These are phyloP conservation scores for Castanea mollissima DNA, from an alignment of 306 rosid genomes.

Conservation along the genomic window DNA sequence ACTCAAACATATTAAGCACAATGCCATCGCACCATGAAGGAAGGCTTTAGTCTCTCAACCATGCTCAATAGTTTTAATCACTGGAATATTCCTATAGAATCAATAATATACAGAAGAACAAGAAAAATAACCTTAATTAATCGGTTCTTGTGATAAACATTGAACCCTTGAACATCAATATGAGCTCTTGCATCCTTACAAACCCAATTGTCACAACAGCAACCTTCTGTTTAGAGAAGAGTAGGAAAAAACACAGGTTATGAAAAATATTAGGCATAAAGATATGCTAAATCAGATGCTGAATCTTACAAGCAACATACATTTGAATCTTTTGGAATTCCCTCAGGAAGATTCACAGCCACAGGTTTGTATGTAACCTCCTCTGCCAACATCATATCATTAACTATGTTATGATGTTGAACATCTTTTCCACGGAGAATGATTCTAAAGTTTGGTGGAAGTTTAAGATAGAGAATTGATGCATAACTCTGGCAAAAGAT, in stretches of 20 bases:
- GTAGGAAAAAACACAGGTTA: background rate
- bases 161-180: slow-evolving; percentile 17
- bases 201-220: slow-evolving; percentile 8
- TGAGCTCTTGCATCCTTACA: slow-evolving; percentile 9
- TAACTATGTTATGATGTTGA: slow-evolving; percentile 1
- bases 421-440: slow-evolving; percentile 10
- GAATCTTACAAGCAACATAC: background rate
- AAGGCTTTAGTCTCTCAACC: too few relatives aligned
- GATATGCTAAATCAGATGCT: background rate
- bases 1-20: too few relatives aligned
- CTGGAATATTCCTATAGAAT: background rate
- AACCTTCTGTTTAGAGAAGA: background rate
- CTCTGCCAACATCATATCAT: background rate
- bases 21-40: too few relatives aligned
- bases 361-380: slow-evolving; percentile 4
- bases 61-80: background rate
- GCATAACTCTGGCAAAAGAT: slow-evolving; percentile 10
- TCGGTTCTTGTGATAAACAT: slow-evolving; percentile 15
- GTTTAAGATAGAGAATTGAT: slow-evolving; percentile 10
- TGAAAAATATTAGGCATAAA: background rate
- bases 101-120: background rate
- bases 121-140: slow-evolving; percentile 7
- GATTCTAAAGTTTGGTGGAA: background rate
- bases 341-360: background rate
- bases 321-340: background rate